These are phyloP conservation scores for Heliosperma pusillum DNA, from an alignment of 148 eudicot species.

Conservation along the genomic window DNA sequence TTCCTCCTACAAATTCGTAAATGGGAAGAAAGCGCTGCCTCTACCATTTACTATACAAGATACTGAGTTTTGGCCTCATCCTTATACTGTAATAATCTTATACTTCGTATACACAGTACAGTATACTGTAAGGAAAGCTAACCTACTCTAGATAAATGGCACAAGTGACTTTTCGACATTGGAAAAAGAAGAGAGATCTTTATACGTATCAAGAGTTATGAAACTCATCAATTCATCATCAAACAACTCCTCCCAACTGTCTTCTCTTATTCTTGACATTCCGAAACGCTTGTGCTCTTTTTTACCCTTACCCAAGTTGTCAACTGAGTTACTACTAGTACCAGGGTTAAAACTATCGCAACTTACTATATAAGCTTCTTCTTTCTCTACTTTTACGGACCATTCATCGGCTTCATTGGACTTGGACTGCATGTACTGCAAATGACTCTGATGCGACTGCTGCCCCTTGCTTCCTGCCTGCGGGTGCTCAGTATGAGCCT, in stretches of 20 bases:
- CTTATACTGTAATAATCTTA: too few relatives aligned
- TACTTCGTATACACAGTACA: too few relatives aligned
- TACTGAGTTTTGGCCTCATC: too few relatives aligned
- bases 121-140: too few relatives aligned
- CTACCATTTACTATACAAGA: too few relatives aligned
- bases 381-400: constrained; percentile 28
- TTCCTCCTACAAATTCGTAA: too few relatives aligned
- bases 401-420: too few relatives aligned
- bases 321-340: constrained; percentile 5
- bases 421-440: constrained; percentile 1
- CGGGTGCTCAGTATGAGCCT: constrained; percentile 10
- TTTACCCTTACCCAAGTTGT: constrained; percentile 13
- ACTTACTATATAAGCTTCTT: constrained; percentile 26
- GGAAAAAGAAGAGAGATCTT: too few relatives aligned
- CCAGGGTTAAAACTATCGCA: constrained; percentile 21
- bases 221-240: constrained; percentile 63
- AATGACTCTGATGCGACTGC: too few relatives aligned
- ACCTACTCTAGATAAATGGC: too few relatives aligned
- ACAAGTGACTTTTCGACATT: too few relatives aligned
- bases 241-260: constrained; percentile 58
- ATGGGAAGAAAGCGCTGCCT: too few relatives aligned
- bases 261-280: constrained; percentile 35
- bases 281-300: constrained; percentile 4
- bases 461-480: background rate
- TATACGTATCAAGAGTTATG: constrained; percentile 29